These are phyloP conservation scores for Spatholobus suberectus DNA, from an alignment of 306 rosid genomes.

Conservation along the genomic window DNA sequence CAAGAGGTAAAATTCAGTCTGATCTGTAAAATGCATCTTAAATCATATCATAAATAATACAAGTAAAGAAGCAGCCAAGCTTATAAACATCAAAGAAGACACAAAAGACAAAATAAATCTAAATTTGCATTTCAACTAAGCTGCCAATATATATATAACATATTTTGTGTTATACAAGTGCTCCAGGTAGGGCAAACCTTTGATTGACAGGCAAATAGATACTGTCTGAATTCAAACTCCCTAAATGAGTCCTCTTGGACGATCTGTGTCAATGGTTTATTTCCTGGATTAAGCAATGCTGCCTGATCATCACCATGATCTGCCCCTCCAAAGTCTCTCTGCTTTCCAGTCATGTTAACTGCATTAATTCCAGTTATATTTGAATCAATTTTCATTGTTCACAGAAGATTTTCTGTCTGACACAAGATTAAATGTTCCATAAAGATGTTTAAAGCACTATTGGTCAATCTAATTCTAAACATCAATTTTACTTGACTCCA, in stretches of 20 bases:
- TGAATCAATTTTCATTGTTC: constrained; percentile 38
- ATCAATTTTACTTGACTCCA: constrained; percentile 39
- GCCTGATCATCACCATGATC: constrained; percentile 97
- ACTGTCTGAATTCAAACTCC: constrained; percentile 98
- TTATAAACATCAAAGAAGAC: constrained; percentile 37
- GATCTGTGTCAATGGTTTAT: constrained; percentile 83
- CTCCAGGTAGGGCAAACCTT: constrained; percentile 66
- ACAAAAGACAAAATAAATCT: constrained; percentile 14
- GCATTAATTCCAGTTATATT: constrained; percentile 42
- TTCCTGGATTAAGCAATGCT: constrained; percentile 76
- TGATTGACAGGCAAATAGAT: constrained; percentile 91
- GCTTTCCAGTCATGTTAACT: constrained; percentile 79
- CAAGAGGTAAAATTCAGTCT: not conserved
- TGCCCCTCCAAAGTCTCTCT: constrained; percentile 88
- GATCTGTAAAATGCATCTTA: constrained; percentile 24
- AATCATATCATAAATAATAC: constrained; percentile 23
- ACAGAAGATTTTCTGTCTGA: constrained; percentile 30
- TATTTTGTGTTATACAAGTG: constrained; percentile 12
- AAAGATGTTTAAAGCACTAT: constrained; percentile 17
- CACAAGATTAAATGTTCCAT: constrained; percentile 25
- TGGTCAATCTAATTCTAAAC: not conserved
- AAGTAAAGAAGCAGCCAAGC: constrained; percentile 26
- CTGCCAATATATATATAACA: constrained; percentile 28
- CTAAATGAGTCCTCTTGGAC: constrained; percentile 95
- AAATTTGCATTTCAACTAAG: constrained; percentile 22